phyloP scores from a whole-genome alignment of 305 asterid species.

The Plantago lanceolata region DNA sequence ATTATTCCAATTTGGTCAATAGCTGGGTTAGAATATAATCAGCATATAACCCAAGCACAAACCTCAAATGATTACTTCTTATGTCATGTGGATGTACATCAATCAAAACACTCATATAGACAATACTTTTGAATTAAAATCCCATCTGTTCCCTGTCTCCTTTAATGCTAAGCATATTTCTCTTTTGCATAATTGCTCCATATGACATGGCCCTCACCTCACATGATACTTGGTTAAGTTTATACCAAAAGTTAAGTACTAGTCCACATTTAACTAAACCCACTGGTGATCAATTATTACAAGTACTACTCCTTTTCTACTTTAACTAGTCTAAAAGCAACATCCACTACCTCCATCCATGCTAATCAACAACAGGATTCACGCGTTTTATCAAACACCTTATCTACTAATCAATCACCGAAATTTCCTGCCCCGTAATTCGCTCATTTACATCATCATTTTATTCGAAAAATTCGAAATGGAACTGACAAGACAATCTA shows the following conservation, averaged over 20 bases:
- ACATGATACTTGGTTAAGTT: conserved; percentile 22
- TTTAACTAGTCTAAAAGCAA: conserved; percentile 7
- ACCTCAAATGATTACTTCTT: background rate
- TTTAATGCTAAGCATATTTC: background rate
- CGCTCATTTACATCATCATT: background rate
- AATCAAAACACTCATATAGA: background rate
- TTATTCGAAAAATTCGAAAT: background rate
- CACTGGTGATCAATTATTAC: conserved; percentile 19
- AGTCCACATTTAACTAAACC: background rate
- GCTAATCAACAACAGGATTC: background rate
- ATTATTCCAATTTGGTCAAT: conserved; percentile 20
- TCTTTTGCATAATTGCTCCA: conserved; percentile 22
- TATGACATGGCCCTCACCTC: conserved; percentile 21
- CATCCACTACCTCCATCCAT: background rate
- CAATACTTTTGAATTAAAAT: conserved; percentile 5
- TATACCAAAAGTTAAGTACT: conserved; percentile 14
- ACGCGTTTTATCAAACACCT: background rate
- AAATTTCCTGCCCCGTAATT: background rate
- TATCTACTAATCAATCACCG: background rate
- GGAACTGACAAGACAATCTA: background rate
- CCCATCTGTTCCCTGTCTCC: conserved; percentile 1
- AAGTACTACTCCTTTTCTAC: conserved; percentile 8
- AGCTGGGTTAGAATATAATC: conserved; percentile 9
- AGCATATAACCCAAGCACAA: background rate
- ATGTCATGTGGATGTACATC: conserved; percentile 2